Evolutionary conservation across 2,329 filamentous ascomycete genomes (phyloP), one percentile per base, ranked within the genome.

Genomic region (Fusarium metavorans): DNA sequence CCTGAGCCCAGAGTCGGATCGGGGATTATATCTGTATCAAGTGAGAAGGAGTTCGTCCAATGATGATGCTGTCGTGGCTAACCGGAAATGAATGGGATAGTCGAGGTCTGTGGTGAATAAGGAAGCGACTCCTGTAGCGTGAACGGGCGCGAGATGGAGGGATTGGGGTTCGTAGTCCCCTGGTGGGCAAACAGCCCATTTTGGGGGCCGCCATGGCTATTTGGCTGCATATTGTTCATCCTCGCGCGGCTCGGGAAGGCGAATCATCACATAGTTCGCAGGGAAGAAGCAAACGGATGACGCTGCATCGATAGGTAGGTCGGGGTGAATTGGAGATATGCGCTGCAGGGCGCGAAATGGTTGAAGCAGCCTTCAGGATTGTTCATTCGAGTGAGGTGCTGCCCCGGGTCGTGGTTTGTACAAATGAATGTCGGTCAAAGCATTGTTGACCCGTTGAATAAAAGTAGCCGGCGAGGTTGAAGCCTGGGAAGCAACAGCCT

Each of bases 101-200:
- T 92, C 5, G 93, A 95, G 58, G 92, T 94, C 80, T 96, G 92
- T 27, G 94, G 94, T 61, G 94, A 94, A 83, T 92, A 95, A n/a
- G 93, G 93, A 54, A 97, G 86, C 34, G 94, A 94, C 80, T 97
- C 93, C 66, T 92, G 89, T 14, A 97, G 88, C 5, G 89, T 89
- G 79, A 92, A 91, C 1, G 91, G 87, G 64, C 87, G 82, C 43
- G 80, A 72, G 37, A 82, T 79, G 43, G 77, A 64, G 23, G 77
- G 74, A 60, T 75, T 78, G 34, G 75, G 64, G 59, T 79, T 73
- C 18, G 71, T 56, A 56, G 72, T 73, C 64, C 72, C 76, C 58
- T 75, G 67, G 43, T 78, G 76, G 65, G 74, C 72, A 64, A 75
- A 72, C 52, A 76, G 60, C 76, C 84, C 84, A 78, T 85, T 84